Base-by-base conservation (phyloP, 139 green algal species). In the Haematococcus sp. region DNA sequence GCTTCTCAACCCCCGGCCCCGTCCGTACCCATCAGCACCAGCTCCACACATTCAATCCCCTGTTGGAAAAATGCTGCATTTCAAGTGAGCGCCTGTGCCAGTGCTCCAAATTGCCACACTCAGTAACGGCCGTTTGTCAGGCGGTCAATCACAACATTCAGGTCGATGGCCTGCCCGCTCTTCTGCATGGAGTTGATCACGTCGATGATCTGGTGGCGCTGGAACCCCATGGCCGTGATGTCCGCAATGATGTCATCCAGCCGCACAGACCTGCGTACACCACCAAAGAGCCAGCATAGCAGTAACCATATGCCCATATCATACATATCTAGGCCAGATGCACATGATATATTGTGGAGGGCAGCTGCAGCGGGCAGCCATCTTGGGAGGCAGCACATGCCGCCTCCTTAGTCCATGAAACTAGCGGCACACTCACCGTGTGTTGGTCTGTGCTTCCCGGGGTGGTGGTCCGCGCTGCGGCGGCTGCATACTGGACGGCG, bases 81-180 rank as follows among this genome's bases (percentile, higher is more conserved):
- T n/a, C n/a, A n/a, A n/a, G n/a, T n/a, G n/a, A n/a, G n/a, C n/a
- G n/a, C n/a, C n/a, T n/a, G n/a, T n/a, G n/a, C n/a, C n/a, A n/a
- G n/a, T n/a, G n/a, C n/a, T n/a, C n/a, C n/a, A n/a, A n/a, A n/a
- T n/a, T n/a, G n/a, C n/a, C n/a, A n/a, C n/a, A n/a, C n/a, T 31
- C 51, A 32, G 44, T 55, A 74, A 5, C 55, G 28, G 3, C 68
- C 61, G 17, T 73, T 60, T 15, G 88, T 94, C 31, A 94, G 82
- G 31, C 75, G 76, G 79, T 95, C 91, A 13, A 96, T 82, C 34
- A 96, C 87, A 4, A 89, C 80, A 75, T 96, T 96, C 16, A 95
- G 72, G 74, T 96, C 91, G 19, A 95, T 71, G 0, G 80, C 66
- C 77, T 95, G 80, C 17, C 91, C 91, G 2, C 65, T 86, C 35